These are phyloP conservation scores for Lathyrus aphaca DNA, from an alignment of 306 rosid species.

Conservation along the genomic window DNA sequence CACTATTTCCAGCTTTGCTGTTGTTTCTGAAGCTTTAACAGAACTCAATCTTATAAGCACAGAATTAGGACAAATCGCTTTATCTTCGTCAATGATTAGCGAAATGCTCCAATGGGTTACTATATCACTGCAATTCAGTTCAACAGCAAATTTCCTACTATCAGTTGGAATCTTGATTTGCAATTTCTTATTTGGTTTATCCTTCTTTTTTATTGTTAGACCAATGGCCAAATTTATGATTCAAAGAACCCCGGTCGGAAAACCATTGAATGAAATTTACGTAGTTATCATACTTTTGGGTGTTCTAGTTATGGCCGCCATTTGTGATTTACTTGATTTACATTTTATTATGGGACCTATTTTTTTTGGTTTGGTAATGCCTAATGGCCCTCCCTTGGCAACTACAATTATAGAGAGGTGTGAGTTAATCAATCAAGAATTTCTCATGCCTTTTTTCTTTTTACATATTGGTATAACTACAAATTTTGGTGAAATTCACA, in stretches of 20 bases:
- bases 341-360: slow-evolving; percentile 34
- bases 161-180: neutral
- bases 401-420: slow-evolving; percentile 39
- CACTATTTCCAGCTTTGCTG: slow-evolving; percentile 20
- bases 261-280: slow-evolving; percentile 26
- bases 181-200: neutral
- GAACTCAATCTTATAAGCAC: slow-evolving; percentile 45
- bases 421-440: slow-evolving; percentile 5
- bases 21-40: slow-evolving; percentile 5
- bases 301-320: slow-evolving; percentile 4
- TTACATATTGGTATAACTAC: neutral
- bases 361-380: slow-evolving; percentile 40
- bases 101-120: slow-evolving; percentile 8
- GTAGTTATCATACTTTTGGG: slow-evolving; percentile 26
- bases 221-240: neutral
- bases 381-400: slow-evolving; percentile 48
- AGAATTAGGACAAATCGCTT: slow-evolving; percentile 48
- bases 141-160: accelerated
- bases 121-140: neutral
- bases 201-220: neutral
- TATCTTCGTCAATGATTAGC: slow-evolving; percentile 40
- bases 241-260: slow-evolving; percentile 34
- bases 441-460: slow-evolving; percentile 42
- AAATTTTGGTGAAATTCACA: neutral
- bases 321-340: slow-evolving; percentile 24